Evolutionary conservation across 2,329 filamentous ascomycete genomes (phyloP), one percentile per base, ranked within the genome.

Genomic region (Cyphellophora europaea): DNA sequence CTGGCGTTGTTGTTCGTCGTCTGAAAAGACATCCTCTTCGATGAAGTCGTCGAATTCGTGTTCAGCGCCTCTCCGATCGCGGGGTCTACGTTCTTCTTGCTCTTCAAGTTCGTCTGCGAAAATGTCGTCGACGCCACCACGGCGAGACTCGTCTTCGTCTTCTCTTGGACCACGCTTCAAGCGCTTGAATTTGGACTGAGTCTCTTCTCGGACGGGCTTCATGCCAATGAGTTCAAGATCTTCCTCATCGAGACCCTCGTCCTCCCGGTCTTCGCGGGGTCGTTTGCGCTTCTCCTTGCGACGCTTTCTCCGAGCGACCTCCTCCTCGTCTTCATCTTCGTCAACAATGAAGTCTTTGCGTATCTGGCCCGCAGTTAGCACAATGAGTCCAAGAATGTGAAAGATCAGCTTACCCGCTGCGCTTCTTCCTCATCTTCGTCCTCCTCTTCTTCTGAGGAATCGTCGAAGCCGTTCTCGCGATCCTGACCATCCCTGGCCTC

Each of bases 21-120:
- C 86, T 32, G 86, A 84, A 32, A 87, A 84, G 42, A 86, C 88
- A 51, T 96, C 91, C 50, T 95, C 87, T 56, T 96, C 89, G 53
- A 98, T 98, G 59, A 98, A 98, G 56, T 89, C 88, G 41, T 86
- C 86, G 57, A 93, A 85, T 52, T 93, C 86, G 57, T 93, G 83
- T 30, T 74, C 74, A 42, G 74, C 67, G 21, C 69, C 68, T 39
- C 82, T 72, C 42, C 74, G 73, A 40, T 67, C 62, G 13, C 51
- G 48, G 12, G 38, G 37, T 19, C 59, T 55, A 28, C 52, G 56
- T 39, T 70, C 70, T 37, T 72, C 69, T 12, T 56, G 58, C 3
- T 65, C 70, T 38, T 72, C 76, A 12, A 82, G 77, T 36, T 93
- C 88, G 43, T 96, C 89, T 21, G 85, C 88, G 59, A 98, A 98